Conservation (phyloP, 2,329 filamentous ascomycete genomes). For the Onygenales sp. region DNA sequence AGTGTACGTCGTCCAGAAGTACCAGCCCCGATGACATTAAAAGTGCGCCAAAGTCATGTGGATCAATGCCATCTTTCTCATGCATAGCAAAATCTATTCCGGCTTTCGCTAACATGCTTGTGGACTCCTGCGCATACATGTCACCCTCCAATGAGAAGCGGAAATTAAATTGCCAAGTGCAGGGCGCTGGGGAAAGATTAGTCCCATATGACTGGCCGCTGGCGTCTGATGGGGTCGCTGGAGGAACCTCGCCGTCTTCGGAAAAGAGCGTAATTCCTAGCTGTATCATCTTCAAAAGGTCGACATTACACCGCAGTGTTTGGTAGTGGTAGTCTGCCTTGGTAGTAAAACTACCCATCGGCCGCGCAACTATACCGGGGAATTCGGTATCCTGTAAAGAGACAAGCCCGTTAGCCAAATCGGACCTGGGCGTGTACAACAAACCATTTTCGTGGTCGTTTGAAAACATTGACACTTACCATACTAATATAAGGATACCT, state of each 20-base stretch:
- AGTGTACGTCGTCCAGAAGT: conserved; percentile 77
- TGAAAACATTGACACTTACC: conserved; percentile 48
- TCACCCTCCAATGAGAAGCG: conserved; percentile 88
- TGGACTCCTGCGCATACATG: conserved; percentile 96
- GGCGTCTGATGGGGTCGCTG: conserved; percentile 52
- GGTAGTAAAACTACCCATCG: conserved; percentile 86
- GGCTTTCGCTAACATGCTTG: conserved; percentile 78
- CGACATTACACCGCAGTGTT: conserved; percentile 91
- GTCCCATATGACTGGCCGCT: conserved; percentile 42
- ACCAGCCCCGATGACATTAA: conserved; percentile 89
- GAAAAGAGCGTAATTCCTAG: conserved; percentile 92
- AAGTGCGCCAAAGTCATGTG: conserved; percentile 76
- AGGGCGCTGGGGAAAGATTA: conserved; percentile 56
- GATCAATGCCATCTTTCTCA: conserved; percentile 82
- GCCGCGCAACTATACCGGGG: conserved; percentile 90
- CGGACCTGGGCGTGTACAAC: background rate
- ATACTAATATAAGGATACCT: conserved; percentile 95
- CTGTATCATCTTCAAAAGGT: conserved; percentile 95
- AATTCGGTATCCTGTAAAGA: conserved; percentile 79
- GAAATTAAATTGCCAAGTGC: conserved; percentile 99
- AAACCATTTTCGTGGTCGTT: conserved; percentile 8
- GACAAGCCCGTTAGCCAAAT: conserved; percentile 12
- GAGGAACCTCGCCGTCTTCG: conserved; percentile 76
- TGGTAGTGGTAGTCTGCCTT: conserved; percentile 99
- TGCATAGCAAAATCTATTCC: conserved; percentile 87